phyloP scores from a whole-genome alignment of 2,329 filamentous ascomycete genomes.

The Nemania sp. region DNA sequence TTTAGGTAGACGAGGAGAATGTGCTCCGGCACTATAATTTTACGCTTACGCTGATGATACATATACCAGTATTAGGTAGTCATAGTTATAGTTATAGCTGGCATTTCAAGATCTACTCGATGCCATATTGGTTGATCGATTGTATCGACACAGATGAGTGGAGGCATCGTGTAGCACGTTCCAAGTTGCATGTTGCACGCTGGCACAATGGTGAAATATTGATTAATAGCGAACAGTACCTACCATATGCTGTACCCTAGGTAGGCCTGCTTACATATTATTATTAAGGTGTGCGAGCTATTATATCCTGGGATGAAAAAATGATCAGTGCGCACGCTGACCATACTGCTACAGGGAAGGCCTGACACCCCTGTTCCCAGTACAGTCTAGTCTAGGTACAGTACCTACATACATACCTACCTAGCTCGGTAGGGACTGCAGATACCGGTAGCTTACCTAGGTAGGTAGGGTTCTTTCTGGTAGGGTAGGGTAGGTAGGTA shows the following conservation, averaged over 20 bases:
- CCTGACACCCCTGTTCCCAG: conserved; percentile 8
- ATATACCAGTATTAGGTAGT: background rate
- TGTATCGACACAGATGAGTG: background rate
- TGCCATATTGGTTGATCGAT: conserved; percentile 3
- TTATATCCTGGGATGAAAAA: conserved; percentile 6
- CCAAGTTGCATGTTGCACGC: background rate
- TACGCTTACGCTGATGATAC: conserved; percentile 2
- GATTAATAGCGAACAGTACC: background rate
- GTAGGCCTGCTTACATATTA: conserved; percentile 18
- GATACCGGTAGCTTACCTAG: background rate
- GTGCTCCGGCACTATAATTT: conserved; percentile 18
- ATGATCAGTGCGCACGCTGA: conserved; percentile 34
- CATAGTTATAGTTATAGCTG: background rate
- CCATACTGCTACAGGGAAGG: conserved; percentile 23
- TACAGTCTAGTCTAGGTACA: background rate
- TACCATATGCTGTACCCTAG: background rate
- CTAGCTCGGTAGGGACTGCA: background rate
- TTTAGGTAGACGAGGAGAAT: conserved; percentile 2
- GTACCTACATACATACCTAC: conserved; percentile 13
- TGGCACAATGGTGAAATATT: background rate
- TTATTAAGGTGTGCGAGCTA: conserved; percentile 17
- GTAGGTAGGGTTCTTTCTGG: background rate
- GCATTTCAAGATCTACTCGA: conserved; percentile 5
- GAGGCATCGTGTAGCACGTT: background rate
- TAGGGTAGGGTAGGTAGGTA: background rate